These are phyloP conservation scores for Cercospora brassicicola DNA, from an alignment of 2,329 filamentous ascomycete genomes.

Conservation along the genomic window DNA sequence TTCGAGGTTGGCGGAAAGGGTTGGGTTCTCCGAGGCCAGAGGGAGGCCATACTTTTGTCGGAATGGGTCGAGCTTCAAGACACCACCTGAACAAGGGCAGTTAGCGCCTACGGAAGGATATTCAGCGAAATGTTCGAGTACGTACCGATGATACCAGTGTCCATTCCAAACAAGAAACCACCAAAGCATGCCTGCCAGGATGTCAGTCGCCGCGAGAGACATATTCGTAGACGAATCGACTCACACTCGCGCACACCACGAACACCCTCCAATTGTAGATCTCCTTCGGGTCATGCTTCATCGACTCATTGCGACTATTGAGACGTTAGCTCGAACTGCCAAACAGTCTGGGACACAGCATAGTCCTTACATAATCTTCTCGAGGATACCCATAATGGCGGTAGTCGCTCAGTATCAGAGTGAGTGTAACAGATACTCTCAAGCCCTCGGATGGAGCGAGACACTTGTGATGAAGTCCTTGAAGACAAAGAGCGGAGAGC, in stretches of 20 bases:
- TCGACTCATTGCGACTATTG: constrained; percentile 63
- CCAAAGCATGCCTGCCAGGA: constrained; percentile 59
- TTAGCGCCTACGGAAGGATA: background rate
- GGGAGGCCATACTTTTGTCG: constrained; percentile 58
- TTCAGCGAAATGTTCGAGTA: background rate
- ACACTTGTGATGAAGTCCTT: background rate
- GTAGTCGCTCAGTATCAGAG: background rate
- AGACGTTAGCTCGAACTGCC: too few relatives aligned
- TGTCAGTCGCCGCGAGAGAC: constrained; percentile 26
- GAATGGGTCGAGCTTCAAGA: constrained; percentile 61
- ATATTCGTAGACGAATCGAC: constrained; percentile 47
- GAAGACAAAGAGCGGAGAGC: constrained; percentile 2
- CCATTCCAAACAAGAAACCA: constrained; percentile 66
- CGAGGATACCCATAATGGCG: constrained; percentile 16
- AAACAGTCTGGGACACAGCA: too few relatives aligned
- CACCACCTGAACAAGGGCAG: constrained; percentile 48
- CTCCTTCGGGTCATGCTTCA: constrained; percentile 65
- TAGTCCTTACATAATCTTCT: constrained; percentile 9
- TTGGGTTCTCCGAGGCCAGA: constrained; percentile 26
- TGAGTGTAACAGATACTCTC: background rate
- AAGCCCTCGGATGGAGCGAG: background rate
- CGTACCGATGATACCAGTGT: constrained; percentile 62
- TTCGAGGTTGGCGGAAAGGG: constrained; percentile 27
- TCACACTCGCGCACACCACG: constrained; percentile 58
- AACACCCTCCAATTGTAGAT: constrained; percentile 71